Evolutionary conservation across 805 yeast genomes (phyloP).

Genomic region (Candida ponderosae): DNA sequence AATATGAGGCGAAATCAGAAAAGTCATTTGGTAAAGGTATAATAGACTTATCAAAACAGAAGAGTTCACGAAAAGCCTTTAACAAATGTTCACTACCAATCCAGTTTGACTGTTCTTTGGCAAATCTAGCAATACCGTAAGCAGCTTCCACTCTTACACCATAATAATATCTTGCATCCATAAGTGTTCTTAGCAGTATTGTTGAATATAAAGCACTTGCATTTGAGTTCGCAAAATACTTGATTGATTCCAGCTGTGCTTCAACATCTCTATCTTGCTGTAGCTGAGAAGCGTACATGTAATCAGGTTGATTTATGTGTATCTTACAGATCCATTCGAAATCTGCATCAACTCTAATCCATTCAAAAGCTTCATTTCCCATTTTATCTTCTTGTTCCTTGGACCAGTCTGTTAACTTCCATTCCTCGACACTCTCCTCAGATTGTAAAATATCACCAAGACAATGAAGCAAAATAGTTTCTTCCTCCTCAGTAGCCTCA

Average conservation of each 20-base stretch:
- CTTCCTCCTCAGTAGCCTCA: conserved; percentile 22
- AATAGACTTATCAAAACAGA: conserved; percentile 58
- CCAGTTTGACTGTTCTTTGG: conserved; percentile 52
- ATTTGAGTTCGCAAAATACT: conserved; percentile 55
- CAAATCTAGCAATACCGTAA: conserved; percentile 59
- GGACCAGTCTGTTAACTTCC: conserved; percentile 70
- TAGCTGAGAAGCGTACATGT: conserved; percentile 89
- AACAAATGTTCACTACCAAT: conserved; percentile 69
- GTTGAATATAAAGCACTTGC: conserved; percentile 67
- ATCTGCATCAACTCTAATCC: conserved; percentile 97
- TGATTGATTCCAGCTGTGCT: conserved; percentile 83
- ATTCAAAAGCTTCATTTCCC: conserved; percentile 86
- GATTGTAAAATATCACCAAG: conserved; percentile 73
- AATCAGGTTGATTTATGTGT: conserved; percentile 81
- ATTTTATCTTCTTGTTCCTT: conserved; percentile 61
- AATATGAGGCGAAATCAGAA: conserved; percentile 57
- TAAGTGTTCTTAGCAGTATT: conserved; percentile 64
- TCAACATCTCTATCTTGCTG: conserved; percentile 95
- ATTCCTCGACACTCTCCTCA: conserved; percentile 51
- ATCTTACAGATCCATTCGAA: conserved; percentile 91
- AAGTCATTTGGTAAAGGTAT: conserved; percentile 83
- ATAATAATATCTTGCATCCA: conserved; percentile 81
- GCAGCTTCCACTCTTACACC: conserved; percentile 90
- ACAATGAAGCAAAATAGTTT: conserved; percentile 38
- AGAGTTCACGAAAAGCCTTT: conserved; percentile 58